Base-by-base conservation (phyloP, 2,329 filamentous ascomycete species). In the Colletotrichum sansevieriae region DNA sequence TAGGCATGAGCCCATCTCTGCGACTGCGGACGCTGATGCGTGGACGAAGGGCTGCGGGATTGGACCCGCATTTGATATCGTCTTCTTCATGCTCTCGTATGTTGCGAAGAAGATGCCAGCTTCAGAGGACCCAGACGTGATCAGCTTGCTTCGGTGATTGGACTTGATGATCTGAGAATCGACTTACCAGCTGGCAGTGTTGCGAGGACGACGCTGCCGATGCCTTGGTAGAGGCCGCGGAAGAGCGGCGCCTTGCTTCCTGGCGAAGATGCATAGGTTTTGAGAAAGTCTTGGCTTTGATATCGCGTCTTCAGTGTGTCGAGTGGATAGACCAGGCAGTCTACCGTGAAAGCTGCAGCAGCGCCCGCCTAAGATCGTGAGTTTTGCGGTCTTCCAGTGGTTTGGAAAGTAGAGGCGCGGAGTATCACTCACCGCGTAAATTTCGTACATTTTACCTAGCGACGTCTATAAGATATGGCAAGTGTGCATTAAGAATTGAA, bases 81-180 rank as follows among this genome's bases (percentile, higher is more conserved):
- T 78, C 3, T 83, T 80, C 79, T 97, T 97, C 20, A 90, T 84
- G 52, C 85, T 89, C 80, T 97, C 94, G 78, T 97, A 97, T 1
- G 92, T 95, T 2, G 92, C 94, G 80, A 97, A 97, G 83, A 97
- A 97, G 11, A 93, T 85, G 68, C 93, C 94, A 59, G 94, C 92
- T 92, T 46, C 18, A 13, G n/a, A 35, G 18, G 29, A 29, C 13
- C 11, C 25, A 11, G 25, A 37, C 7, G 35, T 55, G 52, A 22
- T 41, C 20, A 55, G 52, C 35, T 22, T 39, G 35, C 18, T 25
- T 3, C 12, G 13, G 18, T 35, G 5, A 37, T n/a, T 35, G 49
- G 25, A 29, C 29, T 54, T 15, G 18, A 37, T 12, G 29, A 9
- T 55, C 35, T 20, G 10, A 8, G n/a, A 4, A 22, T 4, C 8